These are phyloP conservation scores for Chrysanthemum seticuspe DNA, from an alignment of 129 eudicot genomes.

Conservation along the genomic window DNA sequence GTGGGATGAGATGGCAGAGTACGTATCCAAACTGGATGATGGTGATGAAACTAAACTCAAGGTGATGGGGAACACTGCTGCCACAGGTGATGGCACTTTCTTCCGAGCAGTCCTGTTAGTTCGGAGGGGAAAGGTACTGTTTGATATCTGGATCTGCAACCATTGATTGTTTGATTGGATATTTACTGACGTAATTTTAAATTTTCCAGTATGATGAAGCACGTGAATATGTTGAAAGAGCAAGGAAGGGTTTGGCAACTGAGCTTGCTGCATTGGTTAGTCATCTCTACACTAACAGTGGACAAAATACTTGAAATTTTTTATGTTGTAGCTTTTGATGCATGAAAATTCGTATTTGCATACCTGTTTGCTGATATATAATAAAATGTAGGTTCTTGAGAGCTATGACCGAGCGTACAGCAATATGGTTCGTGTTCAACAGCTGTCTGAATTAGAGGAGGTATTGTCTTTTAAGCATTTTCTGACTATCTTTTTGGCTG, in stretches of 20 bases:
- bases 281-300: background rate
- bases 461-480: conserved; percentile 36
- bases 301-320: background rate
- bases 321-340: background rate
- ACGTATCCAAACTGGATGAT: conserved; percentile 89
- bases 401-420: conserved; percentile 98
- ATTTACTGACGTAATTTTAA: background rate
- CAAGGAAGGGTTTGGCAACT: conserved; percentile 94
- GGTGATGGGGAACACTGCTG: conserved; percentile 84
- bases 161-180: conserved; percentile 3
- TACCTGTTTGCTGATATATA: background rate
- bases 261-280: conserved; percentile 98
- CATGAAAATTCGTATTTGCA: conserved; percentile 14
- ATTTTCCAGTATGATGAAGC: conserved; percentile 86
- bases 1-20: conserved; percentile 99
- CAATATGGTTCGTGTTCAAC: conserved; percentile 98
- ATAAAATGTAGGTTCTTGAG: conserved; percentile 76
- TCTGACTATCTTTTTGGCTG: background rate
- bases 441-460: conserved; percentile 95
- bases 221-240: conserved; percentile 93
- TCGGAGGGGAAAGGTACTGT: conserved; percentile 79
- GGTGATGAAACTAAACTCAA: conserved; percentile 90
- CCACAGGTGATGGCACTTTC: conserved; percentile 94
- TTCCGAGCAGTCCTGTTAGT: conserved; percentile 87
- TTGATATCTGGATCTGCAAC: conserved; percentile 13